phyloP scores from a whole-genome alignment of 1,284 basidiomycete genomes.

The Calocybe gambosa region DNA sequence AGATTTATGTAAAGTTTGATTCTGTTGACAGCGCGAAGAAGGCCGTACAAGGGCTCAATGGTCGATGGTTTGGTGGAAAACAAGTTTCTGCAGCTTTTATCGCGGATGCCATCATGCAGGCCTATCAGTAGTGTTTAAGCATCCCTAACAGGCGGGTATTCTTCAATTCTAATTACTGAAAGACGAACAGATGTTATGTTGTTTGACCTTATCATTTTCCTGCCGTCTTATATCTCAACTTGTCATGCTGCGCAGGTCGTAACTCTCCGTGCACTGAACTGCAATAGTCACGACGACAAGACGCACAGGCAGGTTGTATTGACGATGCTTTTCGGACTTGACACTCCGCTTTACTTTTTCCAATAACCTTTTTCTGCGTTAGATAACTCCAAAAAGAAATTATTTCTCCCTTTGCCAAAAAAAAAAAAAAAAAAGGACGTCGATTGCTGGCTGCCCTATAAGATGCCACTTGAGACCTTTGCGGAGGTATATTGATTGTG shows the following conservation, averaged over 20 bases:
- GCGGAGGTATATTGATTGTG: constrained; percentile 19
- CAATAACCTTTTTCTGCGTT: constrained; percentile 30
- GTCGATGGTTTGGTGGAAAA: constrained; percentile 92
- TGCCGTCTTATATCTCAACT: constrained; percentile 28
- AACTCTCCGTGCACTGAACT: constrained; percentile 16
- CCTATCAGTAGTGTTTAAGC: constrained; percentile 54
- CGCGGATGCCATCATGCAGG: constrained; percentile 89
- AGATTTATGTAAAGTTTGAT: constrained; percentile 94
- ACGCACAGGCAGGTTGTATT: constrained; percentile 34
- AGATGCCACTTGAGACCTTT: constrained; percentile 12
- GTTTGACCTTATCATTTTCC: constrained; percentile 25
- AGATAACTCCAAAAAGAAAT: constrained; percentile 28
- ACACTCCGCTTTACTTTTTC: constrained; percentile 25
- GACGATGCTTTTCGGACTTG: constrained; percentile 22
- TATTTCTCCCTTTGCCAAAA: constrained; percentile 19
- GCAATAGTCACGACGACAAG: constrained; percentile 18
- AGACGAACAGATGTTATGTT: constrained; percentile 22
- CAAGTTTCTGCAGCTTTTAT: constrained; percentile 84
- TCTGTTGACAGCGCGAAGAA: constrained; percentile 73
- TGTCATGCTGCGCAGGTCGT: constrained; percentile 30
- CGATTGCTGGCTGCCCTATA: constrained; percentile 14
- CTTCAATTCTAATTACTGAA: constrained; percentile 13
- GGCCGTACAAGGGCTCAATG: constrained; percentile 86
- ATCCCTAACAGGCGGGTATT: constrained; percentile 11
- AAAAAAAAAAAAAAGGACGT: constrained; percentile 1